Evolutionary conservation across 2,329 filamentous ascomycete genomes (phyloP).

Genomic region (Rutstroemia sydowiana): DNA sequence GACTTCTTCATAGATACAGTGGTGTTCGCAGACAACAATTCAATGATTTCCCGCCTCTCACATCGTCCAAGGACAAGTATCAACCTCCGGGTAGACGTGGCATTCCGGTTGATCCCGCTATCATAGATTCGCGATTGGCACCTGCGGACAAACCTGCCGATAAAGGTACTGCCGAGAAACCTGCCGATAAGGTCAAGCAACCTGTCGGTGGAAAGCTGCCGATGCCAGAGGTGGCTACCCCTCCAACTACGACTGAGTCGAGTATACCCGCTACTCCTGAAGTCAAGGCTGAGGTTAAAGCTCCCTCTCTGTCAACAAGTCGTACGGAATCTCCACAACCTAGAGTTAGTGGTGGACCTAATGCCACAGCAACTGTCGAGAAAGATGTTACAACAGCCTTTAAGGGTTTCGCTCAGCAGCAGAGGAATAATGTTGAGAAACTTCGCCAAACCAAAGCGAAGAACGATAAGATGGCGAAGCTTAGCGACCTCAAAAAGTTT

Average conservation of each 20-base stretch:
- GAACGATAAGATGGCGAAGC: slow-evolving; percentile 80
- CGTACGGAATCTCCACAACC: slow-evolving; percentile 25
- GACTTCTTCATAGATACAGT: slow-evolving; percentile 59
- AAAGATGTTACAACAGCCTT: slow-evolving; percentile 55
- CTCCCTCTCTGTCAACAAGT: slow-evolving; percentile 30
- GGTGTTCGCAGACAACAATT: slow-evolving; percentile 76
- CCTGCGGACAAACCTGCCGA: slow-evolving; percentile 38
- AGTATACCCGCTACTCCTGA: slow-evolving; percentile 21
- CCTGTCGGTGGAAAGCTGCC: slow-evolving; percentile 23
- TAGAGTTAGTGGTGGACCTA: slow-evolving; percentile 35
- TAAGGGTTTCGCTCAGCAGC: slow-evolving; percentile 53
- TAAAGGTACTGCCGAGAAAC: slow-evolving; percentile 19
- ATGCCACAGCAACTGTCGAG: slow-evolving; percentile 54
- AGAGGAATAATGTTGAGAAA: slow-evolving; percentile 50
- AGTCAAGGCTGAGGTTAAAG: slow-evolving; percentile 18
- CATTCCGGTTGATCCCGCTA: slow-evolving; percentile 71
- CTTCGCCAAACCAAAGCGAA: slow-evolving; percentile 50
- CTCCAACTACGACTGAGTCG: slow-evolving; percentile 26
- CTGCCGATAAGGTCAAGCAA: slow-evolving; percentile 23
- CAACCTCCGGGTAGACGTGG: slow-evolving; percentile 79
- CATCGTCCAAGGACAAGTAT: slow-evolving; percentile 59
- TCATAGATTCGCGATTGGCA: slow-evolving; percentile 77
- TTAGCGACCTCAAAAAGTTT: slow-evolving; percentile 94
- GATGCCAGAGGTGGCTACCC: slow-evolving; percentile 23
- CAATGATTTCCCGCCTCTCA: slow-evolving; percentile 65